These are phyloP conservation scores for Chaetomium fimeti DNA, from an alignment of 495 filamentous ascomycete species.

Conservation along the genomic window DNA sequence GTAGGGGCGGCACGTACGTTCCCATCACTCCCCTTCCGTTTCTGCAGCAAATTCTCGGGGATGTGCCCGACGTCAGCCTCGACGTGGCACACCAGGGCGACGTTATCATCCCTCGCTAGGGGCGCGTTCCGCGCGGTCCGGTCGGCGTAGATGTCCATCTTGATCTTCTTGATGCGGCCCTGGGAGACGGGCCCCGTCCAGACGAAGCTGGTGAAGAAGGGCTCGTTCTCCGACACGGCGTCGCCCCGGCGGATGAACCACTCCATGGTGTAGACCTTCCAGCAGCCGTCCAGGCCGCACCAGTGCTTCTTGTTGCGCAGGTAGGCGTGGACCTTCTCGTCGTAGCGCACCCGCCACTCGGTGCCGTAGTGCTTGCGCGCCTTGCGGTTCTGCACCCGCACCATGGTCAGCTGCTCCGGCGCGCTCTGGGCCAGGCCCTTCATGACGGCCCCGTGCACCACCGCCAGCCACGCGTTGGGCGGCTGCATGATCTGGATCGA, in stretches of 20 bases:
- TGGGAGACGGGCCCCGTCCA: constrained; percentile 26
- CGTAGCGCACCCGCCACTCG: constrained; percentile 30
- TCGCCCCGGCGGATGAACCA: constrained; percentile 39
- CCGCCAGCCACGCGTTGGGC: constrained; percentile 56
- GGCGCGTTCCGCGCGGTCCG: constrained; percentile 27
- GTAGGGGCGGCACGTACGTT: background rate
- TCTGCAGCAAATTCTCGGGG: constrained; percentile 28
- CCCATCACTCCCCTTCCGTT: constrained; percentile 31
- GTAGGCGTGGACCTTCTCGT: constrained; percentile 34
- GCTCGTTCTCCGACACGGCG: constrained; percentile 34
- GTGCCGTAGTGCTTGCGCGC: constrained; percentile 55
- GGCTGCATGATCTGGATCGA: constrained; percentile 59
- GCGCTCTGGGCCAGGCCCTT: constrained; percentile 43
- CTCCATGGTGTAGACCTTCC: constrained; percentile 33
- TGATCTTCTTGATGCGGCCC: constrained; percentile 30
- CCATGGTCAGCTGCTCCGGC: constrained; percentile 40
- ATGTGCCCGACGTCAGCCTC: constrained; percentile 37
- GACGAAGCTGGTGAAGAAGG: constrained; percentile 28
- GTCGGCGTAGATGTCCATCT: constrained; percentile 33
- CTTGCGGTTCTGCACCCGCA: constrained; percentile 46
- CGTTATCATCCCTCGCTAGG: constrained; percentile 29
- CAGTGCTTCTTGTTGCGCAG: constrained; percentile 30
- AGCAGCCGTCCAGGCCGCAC: constrained; percentile 30
- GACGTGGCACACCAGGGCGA: constrained; percentile 30
- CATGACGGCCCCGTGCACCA: constrained; percentile 46